Conservation (phyloP, 108 stramenopile species). For the Stephanodiscus minutulus region DNA sequence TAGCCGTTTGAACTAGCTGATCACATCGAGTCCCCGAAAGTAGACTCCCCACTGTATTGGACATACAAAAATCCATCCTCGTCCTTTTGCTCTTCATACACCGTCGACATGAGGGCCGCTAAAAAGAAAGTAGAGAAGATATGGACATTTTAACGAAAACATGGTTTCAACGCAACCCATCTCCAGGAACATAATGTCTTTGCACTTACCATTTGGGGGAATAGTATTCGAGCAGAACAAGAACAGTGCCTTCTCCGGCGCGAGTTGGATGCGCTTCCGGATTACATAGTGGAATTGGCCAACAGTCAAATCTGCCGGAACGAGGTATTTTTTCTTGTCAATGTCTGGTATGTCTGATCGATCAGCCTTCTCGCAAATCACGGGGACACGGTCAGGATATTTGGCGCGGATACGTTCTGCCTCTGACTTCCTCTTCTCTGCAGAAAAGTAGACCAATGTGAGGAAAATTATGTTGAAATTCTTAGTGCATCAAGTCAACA, state of each 20-base stretch:
- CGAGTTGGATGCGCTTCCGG: slow-evolving; percentile 96
- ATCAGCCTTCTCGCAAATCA: slow-evolving; percentile 98
- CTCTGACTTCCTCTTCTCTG: slow-evolving; percentile 90
- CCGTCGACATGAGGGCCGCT: slow-evolving; percentile 95
- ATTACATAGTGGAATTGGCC: slow-evolving; percentile 99
- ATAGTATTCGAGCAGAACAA: slow-evolving; percentile 89
- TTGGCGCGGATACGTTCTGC: slow-evolving; percentile 92
- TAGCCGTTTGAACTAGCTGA: background rate
- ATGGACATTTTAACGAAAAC: background rate
- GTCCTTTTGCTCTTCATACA: slow-evolving; percentile 96
- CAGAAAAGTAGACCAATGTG: background rate
- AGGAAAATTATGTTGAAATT: background rate
- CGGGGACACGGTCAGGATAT: slow-evolving; percentile 98
- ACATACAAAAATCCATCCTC: slow-evolving; percentile 99
- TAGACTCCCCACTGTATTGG: slow-evolving; percentile 97
- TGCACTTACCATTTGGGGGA: slow-evolving; percentile 70
- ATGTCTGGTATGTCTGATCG: slow-evolving; percentile 98
- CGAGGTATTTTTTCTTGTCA: slow-evolving; percentile 98
- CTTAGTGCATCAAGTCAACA: background rate
- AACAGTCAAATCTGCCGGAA: slow-evolving; percentile 94
- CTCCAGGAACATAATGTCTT: background rate
- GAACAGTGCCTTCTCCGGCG: slow-evolving; percentile 90
- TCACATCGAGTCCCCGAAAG: slow-evolving; percentile 76
- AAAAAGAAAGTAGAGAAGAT: slow-evolving; percentile 9
- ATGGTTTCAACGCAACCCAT: background rate